Conservation (phyloP, 169 alveolate species). For the Plasmodium malariae region DNA sequence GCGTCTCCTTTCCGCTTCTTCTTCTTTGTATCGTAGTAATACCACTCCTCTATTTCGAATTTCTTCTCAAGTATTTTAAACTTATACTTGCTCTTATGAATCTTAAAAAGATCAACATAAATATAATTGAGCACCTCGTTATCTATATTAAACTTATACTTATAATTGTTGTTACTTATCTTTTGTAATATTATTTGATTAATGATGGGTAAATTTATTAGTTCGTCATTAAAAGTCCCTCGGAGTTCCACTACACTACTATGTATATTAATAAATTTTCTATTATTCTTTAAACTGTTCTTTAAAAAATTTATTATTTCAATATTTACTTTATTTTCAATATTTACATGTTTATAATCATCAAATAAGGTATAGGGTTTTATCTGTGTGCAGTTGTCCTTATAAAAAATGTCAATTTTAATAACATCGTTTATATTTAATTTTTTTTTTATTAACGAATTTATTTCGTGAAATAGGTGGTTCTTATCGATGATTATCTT, state of each 20-base stretch:
- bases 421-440: slow-evolving; percentile 50
- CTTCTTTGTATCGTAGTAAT: slow-evolving; percentile 29
- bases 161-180: slow-evolving; percentile 51
- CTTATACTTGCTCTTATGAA: slow-evolving; percentile 58
- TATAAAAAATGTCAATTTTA: slow-evolving; percentile 47
- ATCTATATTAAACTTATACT: slow-evolving; percentile 62
- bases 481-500: slow-evolving; percentile 31
- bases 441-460: slow-evolving; percentile 36
- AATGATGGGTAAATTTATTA: slow-evolving; percentile 44
- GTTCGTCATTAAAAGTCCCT: slow-evolving; percentile 57
- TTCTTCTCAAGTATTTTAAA: slow-evolving; percentile 50
- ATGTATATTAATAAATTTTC: slow-evolving; percentile 16
- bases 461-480: slow-evolving; percentile 55
- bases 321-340: slow-evolving; percentile 48
- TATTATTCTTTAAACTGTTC: slow-evolving; percentile 26
- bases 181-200: slow-evolving; percentile 59
- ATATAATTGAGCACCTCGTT: slow-evolving; percentile 31
- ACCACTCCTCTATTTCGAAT: slow-evolving; percentile 66
- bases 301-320: slow-evolving; percentile 52
- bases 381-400: slow-evolving; percentile 67
- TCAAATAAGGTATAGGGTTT: slow-evolving; percentile 60
- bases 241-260: slow-evolving; percentile 62
- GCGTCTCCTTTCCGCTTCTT: neutral
- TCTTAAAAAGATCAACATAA: slow-evolving; percentile 62
- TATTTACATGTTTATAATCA: slow-evolving; percentile 61